These are phyloP conservation scores for Aleurites moluccanus DNA, from an alignment of 441 rosid species.

Conservation along the genomic window DNA sequence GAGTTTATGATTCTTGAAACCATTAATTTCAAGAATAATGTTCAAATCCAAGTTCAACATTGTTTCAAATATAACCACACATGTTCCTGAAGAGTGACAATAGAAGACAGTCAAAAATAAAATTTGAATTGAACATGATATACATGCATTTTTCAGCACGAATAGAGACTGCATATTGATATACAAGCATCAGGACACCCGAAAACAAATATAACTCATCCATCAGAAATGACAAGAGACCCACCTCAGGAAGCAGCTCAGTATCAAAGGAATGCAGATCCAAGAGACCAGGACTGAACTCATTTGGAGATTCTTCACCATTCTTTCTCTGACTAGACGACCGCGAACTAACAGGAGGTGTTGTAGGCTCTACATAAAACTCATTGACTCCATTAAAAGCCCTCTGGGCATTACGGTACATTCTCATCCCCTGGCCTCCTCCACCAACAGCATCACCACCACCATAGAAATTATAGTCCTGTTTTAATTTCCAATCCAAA, in stretches of 20 bases:
- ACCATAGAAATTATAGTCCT: conserved; percentile 86
- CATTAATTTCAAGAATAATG: not conserved
- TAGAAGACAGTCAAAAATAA: not conserved
- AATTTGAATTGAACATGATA: not conserved
- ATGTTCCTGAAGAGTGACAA: not conserved
- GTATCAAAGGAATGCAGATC: conserved; percentile 98
- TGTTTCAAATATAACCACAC: not conserved
- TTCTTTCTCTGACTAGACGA: conserved; percentile 61
- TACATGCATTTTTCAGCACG: too few species aligned
- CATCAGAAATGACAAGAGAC: conserved; percentile 5
- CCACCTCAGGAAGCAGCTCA: conserved; percentile 94
- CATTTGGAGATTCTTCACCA: conserved; percentile 66
- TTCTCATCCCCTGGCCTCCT: conserved; percentile 59
- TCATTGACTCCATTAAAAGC: conserved; percentile 65
- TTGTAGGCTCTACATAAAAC: conserved; percentile 63
- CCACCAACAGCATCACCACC: too few species aligned
- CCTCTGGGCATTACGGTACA: conserved; percentile 62
- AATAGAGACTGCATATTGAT: not conserved
- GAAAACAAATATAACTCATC: not conserved
- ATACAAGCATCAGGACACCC: not conserved
- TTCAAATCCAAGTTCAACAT: not conserved
- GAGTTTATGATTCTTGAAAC: not conserved
- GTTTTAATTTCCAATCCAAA: conserved; percentile 27
- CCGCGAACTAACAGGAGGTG: conserved; percentile 74
- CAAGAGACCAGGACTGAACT: conserved; percentile 95